Base-by-base conservation (phyloP, 1,284 basidiomycete genomes). In the Sporisorium graminicola region DNA sequence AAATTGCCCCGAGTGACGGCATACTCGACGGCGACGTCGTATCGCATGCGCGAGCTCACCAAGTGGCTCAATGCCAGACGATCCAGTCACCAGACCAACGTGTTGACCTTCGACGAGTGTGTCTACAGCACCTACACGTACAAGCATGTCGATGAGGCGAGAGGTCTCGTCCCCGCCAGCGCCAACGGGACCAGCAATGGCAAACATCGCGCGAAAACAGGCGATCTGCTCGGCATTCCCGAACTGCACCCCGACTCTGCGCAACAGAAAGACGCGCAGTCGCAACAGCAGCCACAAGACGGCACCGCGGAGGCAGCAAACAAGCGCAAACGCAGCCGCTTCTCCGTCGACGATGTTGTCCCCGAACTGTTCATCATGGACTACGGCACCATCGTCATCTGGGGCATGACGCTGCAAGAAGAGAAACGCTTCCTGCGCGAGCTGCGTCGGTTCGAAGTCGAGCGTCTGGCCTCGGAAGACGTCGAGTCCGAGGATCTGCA, bases 401-500 rank as follows among this genome's bases (percentile, higher is more conserved):
- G 95, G 95, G 95, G 95, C 27, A 98, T 98, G 95, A 92, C 93
- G 13, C 92, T 95, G 83, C 88, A 90, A 10, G 93, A 98, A 84
- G 95, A 98, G 87, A 93, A 91, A 85, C 88, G 94, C 4, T 94
- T 98, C 35, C 89, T 98, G 92, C 95, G 85, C 86, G 93, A 85
- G 60, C 55, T 85, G 86, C 94, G 94, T 86, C 91, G 92, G 33
- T 98, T 96, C 84, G 95, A 97, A 86, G 90, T 95, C 26, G 95
- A 97, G 79, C 92, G 91, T 81, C 88, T 97, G 1, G 84, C 85
- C 0, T 58, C 74, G 0, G 85, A 86, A 54, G 85, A 86, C 53
- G 61, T 85, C 22, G 94, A 98, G 87, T 94, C 93, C 91, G 95
- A 98, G 88, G 95, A 98, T 83, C 88, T 98, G 50, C 97, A 97